Conservation (phyloP, 2,329 filamentous ascomycete genomes). For the Mollisia scopiformis region DNA sequence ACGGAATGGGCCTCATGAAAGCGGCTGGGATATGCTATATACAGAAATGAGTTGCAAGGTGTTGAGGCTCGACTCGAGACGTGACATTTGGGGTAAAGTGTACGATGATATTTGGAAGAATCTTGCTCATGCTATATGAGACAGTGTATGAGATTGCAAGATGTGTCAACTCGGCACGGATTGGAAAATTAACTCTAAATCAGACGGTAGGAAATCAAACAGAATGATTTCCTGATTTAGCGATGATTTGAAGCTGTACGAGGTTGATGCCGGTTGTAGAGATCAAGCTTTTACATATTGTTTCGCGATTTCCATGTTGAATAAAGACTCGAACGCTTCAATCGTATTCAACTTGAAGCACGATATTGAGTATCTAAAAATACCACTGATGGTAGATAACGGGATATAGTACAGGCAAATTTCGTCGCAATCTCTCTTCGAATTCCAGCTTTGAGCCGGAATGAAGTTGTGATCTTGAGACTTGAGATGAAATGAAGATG, state of each 20-base stretch:
- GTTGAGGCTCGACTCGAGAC: slow-evolving; percentile 1
- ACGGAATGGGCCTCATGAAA: background rate
- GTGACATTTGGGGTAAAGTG: slow-evolving; percentile 1
- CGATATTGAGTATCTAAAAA: background rate
- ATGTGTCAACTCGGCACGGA: background rate
- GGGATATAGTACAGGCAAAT: background rate
- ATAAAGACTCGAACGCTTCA: background rate
- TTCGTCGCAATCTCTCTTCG: background rate
- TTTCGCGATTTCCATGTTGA: background rate
- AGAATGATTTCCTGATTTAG: background rate
- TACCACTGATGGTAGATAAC: background rate
- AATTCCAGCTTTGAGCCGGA: background rate
- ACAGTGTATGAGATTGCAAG: background rate
- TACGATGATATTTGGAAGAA: background rate
- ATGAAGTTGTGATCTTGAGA: slow-evolving; percentile 1
- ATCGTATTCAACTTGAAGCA: background rate
- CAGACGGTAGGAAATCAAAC: background rate
- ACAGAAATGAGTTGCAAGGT: background rate
- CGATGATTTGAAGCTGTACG: background rate
- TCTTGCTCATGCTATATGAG: background rate
- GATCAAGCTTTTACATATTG: background rate
- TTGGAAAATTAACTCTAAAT: background rate
- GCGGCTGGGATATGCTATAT: background rate
- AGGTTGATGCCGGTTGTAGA: background rate
- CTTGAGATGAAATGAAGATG: background rate